Conservation (phyloP, 1,139 yeast genomes). For the Saccharomyces hybrid region DNA sequence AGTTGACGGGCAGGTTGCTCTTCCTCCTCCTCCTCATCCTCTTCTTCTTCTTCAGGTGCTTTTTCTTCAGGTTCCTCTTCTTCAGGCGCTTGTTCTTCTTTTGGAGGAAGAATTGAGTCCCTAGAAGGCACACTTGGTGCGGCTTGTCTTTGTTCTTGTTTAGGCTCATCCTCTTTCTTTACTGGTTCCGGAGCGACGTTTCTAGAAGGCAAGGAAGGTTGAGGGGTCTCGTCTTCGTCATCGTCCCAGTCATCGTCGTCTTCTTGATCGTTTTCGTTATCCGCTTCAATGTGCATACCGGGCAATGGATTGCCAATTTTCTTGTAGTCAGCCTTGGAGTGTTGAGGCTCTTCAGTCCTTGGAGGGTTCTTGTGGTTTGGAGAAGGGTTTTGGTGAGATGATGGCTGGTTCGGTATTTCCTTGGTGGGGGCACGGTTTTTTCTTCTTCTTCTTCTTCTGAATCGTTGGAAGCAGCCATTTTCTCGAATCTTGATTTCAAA, state of each 20-base stretch:
- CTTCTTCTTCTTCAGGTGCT: conserved; percentile 20
- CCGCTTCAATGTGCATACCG: conserved; percentile 28
- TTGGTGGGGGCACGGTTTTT: conserved; percentile 2
- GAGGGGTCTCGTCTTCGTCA: conserved; percentile 28
- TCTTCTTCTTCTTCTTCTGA: conserved; percentile 10
- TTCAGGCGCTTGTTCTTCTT: conserved; percentile 6
- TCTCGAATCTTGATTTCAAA: conserved; percentile 33
- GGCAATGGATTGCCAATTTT: conserved; percentile 30
- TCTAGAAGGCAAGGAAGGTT: conserved; percentile 24
- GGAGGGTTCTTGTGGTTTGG: conserved; percentile 23
- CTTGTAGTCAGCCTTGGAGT: conserved; percentile 10
- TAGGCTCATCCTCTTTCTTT: conserved; percentile 16
- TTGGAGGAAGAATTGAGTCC: neutral
- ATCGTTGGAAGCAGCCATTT: conserved; percentile 16
- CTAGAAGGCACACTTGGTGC: conserved; percentile 16
- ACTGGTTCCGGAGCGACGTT: conserved; percentile 16
- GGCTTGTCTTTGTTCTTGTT: conserved; percentile 24
- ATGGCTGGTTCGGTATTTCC: conserved; percentile 10
- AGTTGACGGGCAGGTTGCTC: conserved; percentile 11
- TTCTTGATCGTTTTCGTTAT: conserved; percentile 28
- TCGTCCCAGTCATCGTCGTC: conserved; percentile 30
- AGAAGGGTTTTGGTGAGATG: conserved; percentile 22
- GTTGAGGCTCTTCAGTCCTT: conserved; percentile 18
- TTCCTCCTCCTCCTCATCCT: conserved; percentile 6
- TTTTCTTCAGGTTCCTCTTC: conserved; percentile 21